These are phyloP conservation scores for Phascolomyces articulosus DNA, from an alignment of 371 early-diverging fungal genomes.

Conservation along the genomic window DNA sequence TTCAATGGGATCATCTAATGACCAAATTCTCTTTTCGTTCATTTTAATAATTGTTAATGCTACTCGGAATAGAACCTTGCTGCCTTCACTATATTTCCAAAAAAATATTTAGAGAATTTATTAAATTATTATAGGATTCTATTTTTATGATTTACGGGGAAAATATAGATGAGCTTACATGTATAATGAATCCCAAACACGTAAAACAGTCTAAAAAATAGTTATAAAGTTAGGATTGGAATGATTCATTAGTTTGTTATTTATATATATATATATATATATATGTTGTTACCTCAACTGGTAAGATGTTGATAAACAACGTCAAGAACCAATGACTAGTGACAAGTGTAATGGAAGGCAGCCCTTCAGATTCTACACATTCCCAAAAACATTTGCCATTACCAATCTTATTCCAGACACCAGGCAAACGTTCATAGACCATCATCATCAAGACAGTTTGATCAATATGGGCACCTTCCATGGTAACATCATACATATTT, in stretches of 20 bases:
- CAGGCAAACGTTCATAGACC: slow-evolving; percentile 61
- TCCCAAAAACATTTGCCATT: slow-evolving; percentile 56
- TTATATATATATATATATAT: slow-evolving; percentile 16
- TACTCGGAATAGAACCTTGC: slow-evolving; percentile 76
- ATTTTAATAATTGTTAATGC: slow-evolving; percentile 77
- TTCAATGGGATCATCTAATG: slow-evolving; percentile 66
- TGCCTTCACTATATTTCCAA: slow-evolving; percentile 62
- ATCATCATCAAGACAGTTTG: slow-evolving; percentile 75
- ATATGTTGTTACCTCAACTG: slow-evolving; percentile 60
- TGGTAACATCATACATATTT: slow-evolving; percentile 77
- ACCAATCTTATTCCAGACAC: slow-evolving; percentile 58
- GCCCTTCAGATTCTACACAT: slow-evolving; percentile 50
- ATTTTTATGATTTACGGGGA: background rate
- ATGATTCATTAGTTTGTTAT: too few relatives aligned
- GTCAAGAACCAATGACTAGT: slow-evolving; percentile 89
- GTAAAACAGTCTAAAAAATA: slow-evolving; percentile 57
- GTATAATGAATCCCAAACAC: slow-evolving; percentile 85
- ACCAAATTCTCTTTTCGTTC: slow-evolving; percentile 66
- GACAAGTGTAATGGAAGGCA: slow-evolving; percentile 75
- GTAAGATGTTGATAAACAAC: slow-evolving; percentile 77
- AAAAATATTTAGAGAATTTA: background rate
- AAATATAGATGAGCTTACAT: slow-evolving; percentile 60
- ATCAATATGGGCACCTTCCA: slow-evolving; percentile 79
- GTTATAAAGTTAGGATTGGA: background rate
- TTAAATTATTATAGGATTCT: background rate